Base-by-base conservation (phyloP, 257 asterid genomes). In the Apocynum venetum region DNA sequence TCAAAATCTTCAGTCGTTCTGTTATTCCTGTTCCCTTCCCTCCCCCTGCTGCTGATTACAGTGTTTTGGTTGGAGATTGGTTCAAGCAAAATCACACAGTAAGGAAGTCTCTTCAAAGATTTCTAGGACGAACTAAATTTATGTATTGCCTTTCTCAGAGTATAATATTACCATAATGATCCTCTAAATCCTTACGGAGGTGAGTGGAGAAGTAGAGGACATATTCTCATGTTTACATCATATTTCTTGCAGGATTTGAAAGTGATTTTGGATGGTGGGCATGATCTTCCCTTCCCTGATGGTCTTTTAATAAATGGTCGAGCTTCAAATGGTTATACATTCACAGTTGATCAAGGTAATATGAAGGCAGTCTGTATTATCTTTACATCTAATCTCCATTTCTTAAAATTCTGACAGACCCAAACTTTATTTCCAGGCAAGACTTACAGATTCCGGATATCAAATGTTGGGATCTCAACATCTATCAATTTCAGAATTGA, bases 251-350 rank as follows among this genome's bases (percentile, higher is more conserved):
- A 86, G 90, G 87, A 78, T 69, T 72, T 87, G 67, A 83, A 82
- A 76, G 89, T 82, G 4, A 83, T 79, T 77, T 72, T 87, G 31
- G 91, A 87, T 71, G 63, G 79, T 48, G 89, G 89, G 14, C 73
- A 43, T 56, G 80, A 85, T 70, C 82, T 87, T 72, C 87, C 89
- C 51, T 83, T 83, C 78, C 91, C 91, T 12, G 91, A 87, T 76
- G 91, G 91, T n/a, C 79, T 87, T 56, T 76, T 87, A 43, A 74
- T 87, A 36, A 87, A 87, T 52, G 91, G 91, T 2, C 87, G 78
- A 12, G 87, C 86, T 44, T 79, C 86, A 41, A 83, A 79, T 72
- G 77, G 83, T 36, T 77, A 64, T 52, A 81, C 85, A 3, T 85
- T 81, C 74, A 76, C 86, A 9, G 89, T 87, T 66, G 83, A 85